These are phyloP conservation scores for Saccharomycopsis phalli DNA, from an alignment of 1,139 yeast species.

Conservation along the genomic window DNA sequence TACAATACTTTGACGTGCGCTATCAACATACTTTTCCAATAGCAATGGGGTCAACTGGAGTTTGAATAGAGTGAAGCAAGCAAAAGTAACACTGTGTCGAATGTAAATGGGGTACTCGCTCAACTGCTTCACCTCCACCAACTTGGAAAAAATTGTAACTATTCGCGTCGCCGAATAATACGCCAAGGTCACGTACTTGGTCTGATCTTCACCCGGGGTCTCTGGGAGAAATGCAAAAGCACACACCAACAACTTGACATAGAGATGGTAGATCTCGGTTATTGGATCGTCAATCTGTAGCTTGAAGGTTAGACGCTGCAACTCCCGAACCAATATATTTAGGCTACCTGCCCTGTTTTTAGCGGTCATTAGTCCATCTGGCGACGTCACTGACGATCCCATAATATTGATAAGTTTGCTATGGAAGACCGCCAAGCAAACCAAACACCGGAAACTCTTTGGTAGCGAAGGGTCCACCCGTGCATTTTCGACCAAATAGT, in stretches of 20 bases:
- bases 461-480: constrained; percentile 63
- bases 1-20: constrained; percentile 87
- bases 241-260: constrained; percentile 74
- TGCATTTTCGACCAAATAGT: constrained; percentile 73
- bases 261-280: constrained; percentile 73
- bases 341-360: constrained; percentile 74
- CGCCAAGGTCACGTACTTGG: constrained; percentile 74
- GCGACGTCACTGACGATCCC: constrained; percentile 83
- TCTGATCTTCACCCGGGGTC: constrained; percentile 82
- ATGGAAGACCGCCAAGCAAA: constrained; percentile 73
- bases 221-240: constrained; percentile 89
- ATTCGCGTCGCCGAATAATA: constrained; percentile 76
- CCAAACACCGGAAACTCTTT: constrained; percentile 59
- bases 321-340: constrained; percentile 66
- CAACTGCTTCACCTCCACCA: constrained; percentile 58
- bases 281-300: constrained; percentile 55
- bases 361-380: constrained; percentile 86
- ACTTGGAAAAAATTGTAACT: constrained; percentile 65
- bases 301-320: constrained; percentile 60
- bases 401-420: constrained; percentile 75
- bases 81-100: constrained; percentile 74
- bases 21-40: constrained; percentile 70
- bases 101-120: constrained; percentile 83
- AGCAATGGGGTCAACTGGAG: constrained; percentile 73
- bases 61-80: constrained; percentile 73